A percentile compares a stretch with the other conserved stretches of the same genome.
Conservation (phyloP, 176 grass and related monocot genomes). For the bread wheat (Triticum aestivum) region DNA sequence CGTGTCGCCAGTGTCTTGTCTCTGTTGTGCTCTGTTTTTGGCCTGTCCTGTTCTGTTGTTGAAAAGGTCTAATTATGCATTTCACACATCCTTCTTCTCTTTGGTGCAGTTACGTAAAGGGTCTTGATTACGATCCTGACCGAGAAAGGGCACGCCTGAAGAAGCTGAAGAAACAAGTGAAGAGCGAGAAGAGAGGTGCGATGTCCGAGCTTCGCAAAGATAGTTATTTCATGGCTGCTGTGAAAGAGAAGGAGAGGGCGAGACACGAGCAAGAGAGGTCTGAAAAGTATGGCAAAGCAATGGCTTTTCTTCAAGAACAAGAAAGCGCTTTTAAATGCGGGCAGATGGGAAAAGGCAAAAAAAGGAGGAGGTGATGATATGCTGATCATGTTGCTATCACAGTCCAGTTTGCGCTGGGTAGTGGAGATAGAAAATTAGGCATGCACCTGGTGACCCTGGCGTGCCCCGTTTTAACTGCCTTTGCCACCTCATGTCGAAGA, state of each 20-base stretch:
- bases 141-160: constrained; percentile 71
- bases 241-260: constrained; percentile 66
- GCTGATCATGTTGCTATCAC: background rate
- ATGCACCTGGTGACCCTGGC: background rate
- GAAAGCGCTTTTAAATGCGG: constrained; percentile 90
- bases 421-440: background rate
- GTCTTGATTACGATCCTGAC: constrained; percentile 94
- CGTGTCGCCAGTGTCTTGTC: constrained; percentile 9
- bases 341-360: constrained; percentile 82
- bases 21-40: background rate
- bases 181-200: constrained; percentile 80
- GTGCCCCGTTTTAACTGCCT: constrained; percentile 4
- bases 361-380: constrained; percentile 75
- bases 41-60: constrained; percentile 4
- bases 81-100: background rate
- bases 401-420: constrained; percentile 3
- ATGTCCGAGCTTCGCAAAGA: constrained; percentile 78
- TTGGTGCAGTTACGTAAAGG: constrained; percentile 82
- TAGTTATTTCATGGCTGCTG: constrained; percentile 62
- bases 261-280: constrained; percentile 69
- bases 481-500: background rate
- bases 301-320: constrained; percentile 91
- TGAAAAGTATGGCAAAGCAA: constrained; percentile 60
- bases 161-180: constrained; percentile 67
- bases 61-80: background rate